phyloP scores from a whole-genome alignment of 202 grass and related monocot genomes.

The Panicum virgatum region DNA sequence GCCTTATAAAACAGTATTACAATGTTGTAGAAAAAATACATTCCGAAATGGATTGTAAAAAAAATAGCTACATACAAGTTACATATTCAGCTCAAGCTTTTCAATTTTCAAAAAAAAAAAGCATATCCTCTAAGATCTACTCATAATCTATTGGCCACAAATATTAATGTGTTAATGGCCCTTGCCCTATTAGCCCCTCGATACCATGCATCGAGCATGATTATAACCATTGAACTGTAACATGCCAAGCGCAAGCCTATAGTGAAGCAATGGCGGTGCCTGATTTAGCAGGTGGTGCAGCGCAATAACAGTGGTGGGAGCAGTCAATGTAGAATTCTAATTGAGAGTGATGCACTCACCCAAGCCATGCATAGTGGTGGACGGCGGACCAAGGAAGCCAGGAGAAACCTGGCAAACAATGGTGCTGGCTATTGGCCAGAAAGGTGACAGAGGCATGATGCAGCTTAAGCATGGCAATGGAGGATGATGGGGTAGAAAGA shows the following conservation, averaged over 20 bases:
- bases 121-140: neutral
- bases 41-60: neutral
- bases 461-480: neutral
- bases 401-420: neutral
- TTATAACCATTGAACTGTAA: neutral
- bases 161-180: neutral
- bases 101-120: neutral
- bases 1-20: neutral
- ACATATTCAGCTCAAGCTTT: neutral
- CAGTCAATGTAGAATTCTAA: neutral
- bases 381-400: neutral
- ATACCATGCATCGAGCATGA: slow-evolving; percentile 1
- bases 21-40: neutral
- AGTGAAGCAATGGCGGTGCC: neutral
- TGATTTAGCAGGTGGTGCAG: neutral
- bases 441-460: neutral
- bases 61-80: too few relatives aligned
- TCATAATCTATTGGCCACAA: neutral
- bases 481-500: neutral
- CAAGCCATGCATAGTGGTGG: neutral
- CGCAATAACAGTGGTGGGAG: neutral
- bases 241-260: neutral
- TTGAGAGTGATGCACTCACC: neutral
- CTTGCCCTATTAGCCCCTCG: neutral
- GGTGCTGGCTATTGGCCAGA: neutral